Evolutionary conservation across 2,329 filamentous ascomycete genomes (phyloP).

Genomic region (Pyrenochaeta sp.): DNA sequence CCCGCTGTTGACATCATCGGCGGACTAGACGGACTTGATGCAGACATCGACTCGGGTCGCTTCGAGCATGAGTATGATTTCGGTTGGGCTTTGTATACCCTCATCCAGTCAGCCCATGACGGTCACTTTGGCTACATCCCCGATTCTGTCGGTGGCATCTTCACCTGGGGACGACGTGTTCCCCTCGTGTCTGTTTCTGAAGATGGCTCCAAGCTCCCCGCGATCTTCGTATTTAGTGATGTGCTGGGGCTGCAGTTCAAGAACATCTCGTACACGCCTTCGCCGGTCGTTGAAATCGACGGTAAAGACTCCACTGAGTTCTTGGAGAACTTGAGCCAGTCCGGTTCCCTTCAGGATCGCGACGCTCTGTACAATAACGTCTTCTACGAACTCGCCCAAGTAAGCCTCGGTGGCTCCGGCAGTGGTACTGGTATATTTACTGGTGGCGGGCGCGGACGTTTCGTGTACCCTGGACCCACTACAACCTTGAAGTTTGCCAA

Average conservation of each 20-base stretch:
- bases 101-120: conserved; percentile 67
- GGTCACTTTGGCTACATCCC: conserved; percentile 68
- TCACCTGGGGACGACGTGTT: conserved; percentile 58
- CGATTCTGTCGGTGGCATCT: conserved; percentile 59
- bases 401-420: conserved; percentile 51
- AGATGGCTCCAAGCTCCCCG: conserved; percentile 66
- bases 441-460: conserved; percentile 53
- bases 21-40: conserved; percentile 50
- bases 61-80: conserved; percentile 55
- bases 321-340: conserved; percentile 56
- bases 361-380: conserved; percentile 65
- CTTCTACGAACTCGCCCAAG: conserved; percentile 56
- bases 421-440: conserved; percentile 53
- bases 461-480: conserved; percentile 51
- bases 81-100: conserved; percentile 60
- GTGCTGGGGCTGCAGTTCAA: conserved; percentile 54
- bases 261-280: conserved; percentile 55
- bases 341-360: conserved; percentile 61
- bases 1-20: conserved; percentile 53
- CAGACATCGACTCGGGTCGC: conserved; percentile 44
- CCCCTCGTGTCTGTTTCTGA: conserved; percentile 66
- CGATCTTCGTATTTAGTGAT: conserved; percentile 63
- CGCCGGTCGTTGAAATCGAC: conserved; percentile 64
- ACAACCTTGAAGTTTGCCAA: conserved; percentile 57
- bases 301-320: conserved; percentile 59